Conservation (phyloP, 202 grass and related monocot species). For the Alloteropsis angusta region DNA sequence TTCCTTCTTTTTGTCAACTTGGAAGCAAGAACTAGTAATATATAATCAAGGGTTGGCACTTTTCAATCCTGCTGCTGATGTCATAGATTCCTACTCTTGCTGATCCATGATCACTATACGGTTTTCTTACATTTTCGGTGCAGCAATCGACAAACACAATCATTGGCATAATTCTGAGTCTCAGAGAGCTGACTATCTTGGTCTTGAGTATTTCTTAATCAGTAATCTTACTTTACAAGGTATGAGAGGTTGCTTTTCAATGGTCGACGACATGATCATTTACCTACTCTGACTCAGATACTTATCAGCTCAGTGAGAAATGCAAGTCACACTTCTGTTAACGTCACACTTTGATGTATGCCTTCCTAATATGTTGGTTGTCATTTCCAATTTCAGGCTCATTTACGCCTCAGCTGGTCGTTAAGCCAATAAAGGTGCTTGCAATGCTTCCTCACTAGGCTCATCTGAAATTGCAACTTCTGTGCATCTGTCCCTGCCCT, state of each 20-base stretch:
- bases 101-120: neutral
- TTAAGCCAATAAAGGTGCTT: neutral
- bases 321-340: no score
- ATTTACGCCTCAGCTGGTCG: neutral
- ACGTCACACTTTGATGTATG: no score
- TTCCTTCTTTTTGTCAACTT: neutral
- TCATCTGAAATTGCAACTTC: neutral
- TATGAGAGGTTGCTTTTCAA: no score
- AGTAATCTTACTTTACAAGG: no score
- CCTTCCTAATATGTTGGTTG: no score
- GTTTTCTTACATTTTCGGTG: no score
- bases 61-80: neutral
- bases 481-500: constrained; percentile 7
- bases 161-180: no score
- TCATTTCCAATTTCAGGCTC: neutral
- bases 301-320: no score
- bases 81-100: neutral
- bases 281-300: no score
- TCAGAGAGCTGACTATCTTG: no score
- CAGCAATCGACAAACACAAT: no score
- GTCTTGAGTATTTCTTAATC: neutral
- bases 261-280: no score
- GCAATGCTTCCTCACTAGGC: neutral
- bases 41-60: neutral
- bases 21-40: neutral